These are phyloP conservation scores for Thermothielavioides terrestris DNA, from an alignment of 495 filamentous ascomycete species.

Conservation along the genomic window DNA sequence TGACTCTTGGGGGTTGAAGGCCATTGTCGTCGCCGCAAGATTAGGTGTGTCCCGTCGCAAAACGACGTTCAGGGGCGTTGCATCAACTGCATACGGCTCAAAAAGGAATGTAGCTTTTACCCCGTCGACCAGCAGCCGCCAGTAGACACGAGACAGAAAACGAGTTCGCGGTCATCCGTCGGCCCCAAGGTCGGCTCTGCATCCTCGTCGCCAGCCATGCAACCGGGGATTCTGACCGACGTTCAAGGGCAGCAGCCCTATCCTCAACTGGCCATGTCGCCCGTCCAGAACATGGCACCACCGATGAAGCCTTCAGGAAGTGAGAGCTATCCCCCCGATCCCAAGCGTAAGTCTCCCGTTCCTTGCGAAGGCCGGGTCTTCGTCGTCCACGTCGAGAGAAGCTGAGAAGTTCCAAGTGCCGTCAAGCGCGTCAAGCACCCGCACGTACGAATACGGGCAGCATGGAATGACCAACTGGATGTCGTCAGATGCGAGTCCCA, in stretches of 20 bases:
- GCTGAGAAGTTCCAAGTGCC: conserved; percentile 32
- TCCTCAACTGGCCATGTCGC: conserved; percentile 40
- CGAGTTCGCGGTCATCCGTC: conserved; percentile 29
- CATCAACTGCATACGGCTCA: conserved; percentile 90
- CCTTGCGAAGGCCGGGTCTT: background rate
- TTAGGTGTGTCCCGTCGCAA: conserved; percentile 74
- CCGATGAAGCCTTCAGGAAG: conserved; percentile 35
- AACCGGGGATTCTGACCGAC: conserved; percentile 35
- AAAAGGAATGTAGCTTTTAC: conserved; percentile 92
- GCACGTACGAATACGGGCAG: conserved; percentile 33
- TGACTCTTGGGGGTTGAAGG: conserved; percentile 43
- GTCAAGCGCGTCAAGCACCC: conserved; percentile 23
- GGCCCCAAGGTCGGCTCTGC: conserved; percentile 37
- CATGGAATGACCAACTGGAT: conserved; percentile 38
- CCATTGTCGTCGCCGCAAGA: conserved; percentile 92
- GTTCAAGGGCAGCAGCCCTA: conserved; percentile 36
- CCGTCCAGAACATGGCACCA: conserved; percentile 40
- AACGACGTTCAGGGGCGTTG: conserved; percentile 79
- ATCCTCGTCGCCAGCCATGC: conserved; percentile 43
- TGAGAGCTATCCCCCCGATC: conserved; percentile 30
- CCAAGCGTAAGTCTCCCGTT: conserved; percentile 31
- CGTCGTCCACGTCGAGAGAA: background rate
- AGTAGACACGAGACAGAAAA: conserved; percentile 30
- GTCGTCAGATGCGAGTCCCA: conserved; percentile 30
- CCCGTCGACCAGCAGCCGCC: conserved; percentile 81